Evolutionary conservation across 129 eudicot species (phyloP), one percentile per base, ranked within the genome.

Genomic region (Heracleum sosnowskyi): DNA sequence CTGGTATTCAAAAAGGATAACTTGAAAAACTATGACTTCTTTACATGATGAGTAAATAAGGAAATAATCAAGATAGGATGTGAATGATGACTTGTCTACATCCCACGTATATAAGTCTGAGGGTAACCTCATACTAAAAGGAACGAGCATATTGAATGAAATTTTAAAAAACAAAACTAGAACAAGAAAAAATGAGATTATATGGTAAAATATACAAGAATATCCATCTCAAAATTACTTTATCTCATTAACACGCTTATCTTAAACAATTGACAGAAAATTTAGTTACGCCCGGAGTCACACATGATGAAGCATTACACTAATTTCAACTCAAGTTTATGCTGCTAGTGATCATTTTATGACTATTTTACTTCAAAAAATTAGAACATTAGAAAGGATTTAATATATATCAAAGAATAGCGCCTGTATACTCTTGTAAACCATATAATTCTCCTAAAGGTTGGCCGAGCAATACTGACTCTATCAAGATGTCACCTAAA

Each of bases 1-100:
- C 98, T 95, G 83, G 33, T 75, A 72, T 28, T 74, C 11, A 44
- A 34, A 37, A 37, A 39, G 34, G 34, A 72, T 20, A 72, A 37
- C 44, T 60, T 2, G 17, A 72, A 72, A 60, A 66, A 13, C 31
- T 11, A 39, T 9, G 47, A 72, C 42, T 26, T 40, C 11, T 72
- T 37, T 22, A 37, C 44, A 37, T n/a, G 13, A 39, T 24, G 31
- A 28, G 16, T 20, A 39, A 39, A 71, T 1, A 37, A 22, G 75
- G 29, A 37, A 33, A 33, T 29, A 36, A 70, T 26, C 28, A 7
- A 8, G 33, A 71, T 10, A 34, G 15, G 68, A n/a, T 60, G 33
- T 60, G 34, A 24, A 55, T 60, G 16, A 57, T 60, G 68, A n/a
- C 64, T 57, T 24, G 1, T 57, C 15, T n/a, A 57, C 34, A 9